Base-by-base conservation (phyloP, 2,329 filamentous ascomycete species). In the Hymenoscyphus fructigenus region DNA sequence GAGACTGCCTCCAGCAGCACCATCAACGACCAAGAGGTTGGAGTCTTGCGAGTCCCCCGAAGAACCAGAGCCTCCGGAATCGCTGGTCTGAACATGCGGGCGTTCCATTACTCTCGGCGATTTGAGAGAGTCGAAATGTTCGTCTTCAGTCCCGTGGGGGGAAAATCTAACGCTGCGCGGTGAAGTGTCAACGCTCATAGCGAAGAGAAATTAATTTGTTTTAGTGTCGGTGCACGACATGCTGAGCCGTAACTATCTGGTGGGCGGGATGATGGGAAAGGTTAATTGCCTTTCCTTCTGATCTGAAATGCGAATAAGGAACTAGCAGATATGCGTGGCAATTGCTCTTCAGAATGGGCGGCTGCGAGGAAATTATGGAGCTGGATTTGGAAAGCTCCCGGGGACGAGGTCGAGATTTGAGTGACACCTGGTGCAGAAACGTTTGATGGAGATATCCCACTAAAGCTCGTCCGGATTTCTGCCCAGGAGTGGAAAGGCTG, bases 151-250 rank as follows among this genome's bases (percentile, higher is more conserved):
- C 73, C 77, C 75, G 66, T 81, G 79, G 57, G 82, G 83, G 57
- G 82, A 83, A 72, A 88, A 88, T 68, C 85, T 83, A 68, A 88
- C 83, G 67, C 81, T 79, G 70, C 84, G 82, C 60, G 84, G 83
- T 12, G 84, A 84, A 41, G 80, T 75, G 68, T 87, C 84, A 71
- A 79, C 59, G 65, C 67, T 74, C 73, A 75, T 75, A 58, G 59
- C 65, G 50, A 64, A 38, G 60, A 64, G 60, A 64, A 61, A 53
- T 53, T 53, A 53, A 53, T 26, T 23, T 23, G 20, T 53, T 53
- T 63, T 66, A 68, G 65, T 65, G 66, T 63, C 57, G 59, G 62
- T 66, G 57, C 55, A 38, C 55, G 62, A 47, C 62, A 64, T 64
- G 32, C 41, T 57, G 56, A 60, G 44, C 38, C 38, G 38, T 50